Evolutionary conservation across 495 filamentous ascomycete genomes (phyloP), one percentile per base, ranked within the genome.

Genomic region (Lasiosphaeriaceae sp.): DNA sequence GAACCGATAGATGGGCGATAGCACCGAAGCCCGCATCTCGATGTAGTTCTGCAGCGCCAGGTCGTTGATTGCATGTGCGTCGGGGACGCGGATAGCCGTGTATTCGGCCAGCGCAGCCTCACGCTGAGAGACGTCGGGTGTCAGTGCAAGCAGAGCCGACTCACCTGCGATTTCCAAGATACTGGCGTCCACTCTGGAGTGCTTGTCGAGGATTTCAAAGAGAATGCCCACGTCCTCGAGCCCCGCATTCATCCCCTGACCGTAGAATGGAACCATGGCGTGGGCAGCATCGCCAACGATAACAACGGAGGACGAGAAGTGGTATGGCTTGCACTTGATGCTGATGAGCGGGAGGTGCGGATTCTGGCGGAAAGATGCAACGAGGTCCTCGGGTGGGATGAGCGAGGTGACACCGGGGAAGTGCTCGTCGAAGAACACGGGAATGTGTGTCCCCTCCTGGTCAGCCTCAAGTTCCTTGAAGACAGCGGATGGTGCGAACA

Each of bases 191-290:
- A 60, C 48, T 2, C 52, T 43, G 2, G 66, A 78, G 56, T 92
- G 80, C 58, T 82, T 77, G 64, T 93, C 88, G 26, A 93, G 80
- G 22, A 80, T 63, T 43, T 86, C 78, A 65, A 96, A 89, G 11
- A 97, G 81, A 41, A 92, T 81, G n/a, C 86, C 78, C 31, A 94
- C 84, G 68, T 96, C 86, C 70, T 94, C 87, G 54, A 98, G 80
- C 2, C 90, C 86, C 19, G 94, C 83, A 69, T 98, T 92, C 77
- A 95, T 89, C 47, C 90, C 87, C 65, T 97, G 88, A 20, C 89
- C 88, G 73, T 94, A 90, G 76, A 97, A 98, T 1, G 95, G 94
- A 0, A 98, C 90, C 83, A 98, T 96, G 47, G 94, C 95, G 72
- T 98, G 95, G 7, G 94, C 94, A 21, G 94, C 92, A 65, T 98